Percentiles rank a stretch among this genome's conserved stretches.
Evolutionary conservation across 352 stramenopile genomes (phyloP).

Genomic region (Halophytophthora polymorphica): DNA sequence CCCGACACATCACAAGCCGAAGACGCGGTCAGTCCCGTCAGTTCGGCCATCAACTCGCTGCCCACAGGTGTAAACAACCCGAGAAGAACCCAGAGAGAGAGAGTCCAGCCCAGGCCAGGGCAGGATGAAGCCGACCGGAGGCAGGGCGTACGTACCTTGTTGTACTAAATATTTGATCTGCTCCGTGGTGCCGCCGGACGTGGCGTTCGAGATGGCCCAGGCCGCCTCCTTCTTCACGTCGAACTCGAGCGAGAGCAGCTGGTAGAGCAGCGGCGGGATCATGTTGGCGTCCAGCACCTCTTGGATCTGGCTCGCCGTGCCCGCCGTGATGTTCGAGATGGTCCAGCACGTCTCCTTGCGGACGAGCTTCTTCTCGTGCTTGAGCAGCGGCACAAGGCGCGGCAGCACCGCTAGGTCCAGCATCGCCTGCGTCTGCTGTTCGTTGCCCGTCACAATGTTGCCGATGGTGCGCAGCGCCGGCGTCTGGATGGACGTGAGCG

Average conservation of each 20-base stretch:
- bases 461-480: constrained; percentile 94
- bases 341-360: constrained; percentile 85
- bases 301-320: constrained; percentile 68
- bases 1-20: background rate
- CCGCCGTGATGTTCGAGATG: constrained; percentile 80
- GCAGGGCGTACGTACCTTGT: no score
- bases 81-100: no score
- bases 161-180: constrained; percentile 97
- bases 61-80: no score
- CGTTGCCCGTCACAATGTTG: constrained; percentile 98
- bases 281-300: constrained; percentile 77
- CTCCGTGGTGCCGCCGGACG: constrained; percentile 71
- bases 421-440: constrained; percentile 69
- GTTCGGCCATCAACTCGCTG: background rate
- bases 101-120: constrained; percentile 1
- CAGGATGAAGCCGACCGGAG: background rate
- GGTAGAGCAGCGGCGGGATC: constrained; percentile 61
- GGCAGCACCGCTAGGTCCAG: constrained; percentile 54
- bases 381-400: constrained; percentile 59
- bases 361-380: constrained; percentile 77
- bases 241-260: constrained; percentile 62
- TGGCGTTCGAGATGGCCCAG: constrained; percentile 84
- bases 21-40: background rate
- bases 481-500: constrained; percentile 92
- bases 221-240: constrained; percentile 84